phyloP scores from a whole-genome alignment of 257 asterid genomes.

The Haberlea rhodopensis region DNA sequence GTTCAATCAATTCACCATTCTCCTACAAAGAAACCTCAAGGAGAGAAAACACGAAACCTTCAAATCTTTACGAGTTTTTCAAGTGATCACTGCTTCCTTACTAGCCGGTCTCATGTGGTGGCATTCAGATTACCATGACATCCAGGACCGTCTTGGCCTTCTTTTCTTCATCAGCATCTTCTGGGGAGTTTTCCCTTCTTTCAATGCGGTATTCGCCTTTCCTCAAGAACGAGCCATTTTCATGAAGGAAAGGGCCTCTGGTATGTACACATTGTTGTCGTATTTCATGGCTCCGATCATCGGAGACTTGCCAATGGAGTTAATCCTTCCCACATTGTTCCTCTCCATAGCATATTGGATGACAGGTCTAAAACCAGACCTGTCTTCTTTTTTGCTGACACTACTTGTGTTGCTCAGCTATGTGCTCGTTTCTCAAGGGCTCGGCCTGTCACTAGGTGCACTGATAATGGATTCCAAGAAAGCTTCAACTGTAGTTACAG shows the following conservation, averaged over 20 bases:
- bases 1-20: constrained; percentile 46
- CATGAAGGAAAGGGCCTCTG: constrained; percentile 47
- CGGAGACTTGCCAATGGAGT: constrained; percentile 56
- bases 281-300: constrained; percentile 50
- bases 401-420: constrained; percentile 37
- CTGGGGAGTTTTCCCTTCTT: constrained; percentile 53
- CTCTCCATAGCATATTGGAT: constrained; percentile 48
- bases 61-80: constrained; percentile 40
- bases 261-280: constrained; percentile 51
- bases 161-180: constrained; percentile 51
- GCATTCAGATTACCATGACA: constrained; percentile 40
- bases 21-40: constrained; percentile 45
- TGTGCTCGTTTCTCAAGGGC: constrained; percentile 53
- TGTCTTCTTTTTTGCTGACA: constrained; percentile 34
- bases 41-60: constrained; percentile 47
- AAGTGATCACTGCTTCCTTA: constrained; percentile 43
- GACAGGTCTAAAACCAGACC: constrained; percentile 46
- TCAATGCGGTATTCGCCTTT: constrained; percentile 40
- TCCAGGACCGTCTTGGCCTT: constrained; percentile 52
- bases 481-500: constrained; percentile 50
- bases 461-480: constrained; percentile 52
- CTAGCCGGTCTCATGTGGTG: constrained; percentile 55
- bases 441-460: constrained; percentile 50
- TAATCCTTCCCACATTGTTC: constrained; percentile 46
- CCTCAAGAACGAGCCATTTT: constrained; percentile 51